These are phyloP conservation scores for Fusarium sp. DNA, from an alignment of 2,329 filamentous ascomycete species.

Conservation along the genomic window DNA sequence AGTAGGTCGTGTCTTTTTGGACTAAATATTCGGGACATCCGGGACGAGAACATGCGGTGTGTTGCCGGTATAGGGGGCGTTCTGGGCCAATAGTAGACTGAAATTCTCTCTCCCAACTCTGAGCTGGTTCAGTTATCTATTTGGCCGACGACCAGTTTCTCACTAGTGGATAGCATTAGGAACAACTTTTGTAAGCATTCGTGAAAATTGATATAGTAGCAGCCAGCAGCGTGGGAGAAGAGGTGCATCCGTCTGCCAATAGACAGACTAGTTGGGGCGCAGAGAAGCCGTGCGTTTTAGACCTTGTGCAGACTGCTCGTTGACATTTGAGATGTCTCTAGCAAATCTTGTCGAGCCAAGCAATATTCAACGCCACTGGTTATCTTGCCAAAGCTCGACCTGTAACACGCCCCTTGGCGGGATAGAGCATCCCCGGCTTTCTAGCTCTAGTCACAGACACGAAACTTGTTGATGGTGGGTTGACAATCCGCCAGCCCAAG, in stretches of 20 bases:
- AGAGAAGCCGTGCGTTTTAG: conserved; percentile 32
- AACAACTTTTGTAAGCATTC: too few relatives aligned
- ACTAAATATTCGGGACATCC: neutral
- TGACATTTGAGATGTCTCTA: conserved; percentile 25
- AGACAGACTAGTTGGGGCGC: conserved; percentile 33
- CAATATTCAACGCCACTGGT: conserved; percentile 3
- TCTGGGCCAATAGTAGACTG: neutral
- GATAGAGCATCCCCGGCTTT: conserved; percentile 20
- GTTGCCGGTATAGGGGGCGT: too few relatives aligned
- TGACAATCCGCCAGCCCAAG: conserved; percentile 19
- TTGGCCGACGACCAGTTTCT: too few relatives aligned
- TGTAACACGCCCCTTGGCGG: conserved; percentile 7
- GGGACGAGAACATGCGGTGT: neutral
- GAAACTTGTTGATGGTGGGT: conserved; percentile 18
- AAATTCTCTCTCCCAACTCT: too few relatives aligned
- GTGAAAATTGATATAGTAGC: conserved; percentile 8
- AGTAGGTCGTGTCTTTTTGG: neutral
- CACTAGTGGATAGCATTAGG: too few relatives aligned
- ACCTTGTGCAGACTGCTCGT: conserved; percentile 1
- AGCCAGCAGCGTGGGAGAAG: conserved; percentile 42
- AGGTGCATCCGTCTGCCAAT: conserved; percentile 10
- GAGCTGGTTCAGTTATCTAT: too few relatives aligned
- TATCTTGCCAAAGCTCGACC: conserved; percentile 3
- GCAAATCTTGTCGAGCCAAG: conserved; percentile 35
- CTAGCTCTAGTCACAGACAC: conserved; percentile 26